Evolutionary conservation across 164 flowering plant genomes (phyloP), one percentile per base, ranked within the genome.

Genomic region (Saururus chinensis): DNA sequence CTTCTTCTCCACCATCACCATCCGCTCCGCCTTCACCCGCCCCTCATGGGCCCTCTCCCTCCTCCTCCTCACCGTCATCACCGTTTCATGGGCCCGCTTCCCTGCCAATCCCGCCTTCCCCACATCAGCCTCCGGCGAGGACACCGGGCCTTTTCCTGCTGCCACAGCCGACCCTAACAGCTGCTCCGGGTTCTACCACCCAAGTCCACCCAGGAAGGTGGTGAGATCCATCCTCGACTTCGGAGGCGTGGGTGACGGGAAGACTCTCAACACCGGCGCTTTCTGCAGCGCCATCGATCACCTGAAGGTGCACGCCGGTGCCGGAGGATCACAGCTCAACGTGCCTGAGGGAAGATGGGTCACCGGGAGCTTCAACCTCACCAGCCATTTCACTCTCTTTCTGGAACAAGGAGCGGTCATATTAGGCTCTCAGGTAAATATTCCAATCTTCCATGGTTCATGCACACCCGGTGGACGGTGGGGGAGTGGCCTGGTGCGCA

Each of bases 161-260:
- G 42, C 60, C 22, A 59, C 22, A 37, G 9, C 52, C 3, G 56
- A 53, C 6, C 37, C 37, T 45, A 45, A 54, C 11, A 57, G 64
- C 41, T 89, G 93, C 56, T 59, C 75, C 14, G 82, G 85, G 57
- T 73, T 88, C 52, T 84, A 75, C 68, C 54, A 59, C 14, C 59
- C 37, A 48, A 65, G 48, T 37, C 66, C 73, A 58, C 51, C 5
- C 70, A 77, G 86, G 61, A 75, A 48, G 73, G 63, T 66, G 59
- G 82, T 78, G 26, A 71, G 69, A 80, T 84, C 91, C 53, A 77
- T 95, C 37, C 25, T 23, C 58, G 96, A 88, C 23, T 95, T 90
- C 70, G 99, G 97, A 0, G 99, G 95, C 4, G 84, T 95, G 0
- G 95, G 97, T 4, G 99, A 95, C 66, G 99, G 99, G 3, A 60